Evolutionary conservation across 169 alveolate genomes (phyloP).

Genomic region (Miamiensis avidus): DNA sequence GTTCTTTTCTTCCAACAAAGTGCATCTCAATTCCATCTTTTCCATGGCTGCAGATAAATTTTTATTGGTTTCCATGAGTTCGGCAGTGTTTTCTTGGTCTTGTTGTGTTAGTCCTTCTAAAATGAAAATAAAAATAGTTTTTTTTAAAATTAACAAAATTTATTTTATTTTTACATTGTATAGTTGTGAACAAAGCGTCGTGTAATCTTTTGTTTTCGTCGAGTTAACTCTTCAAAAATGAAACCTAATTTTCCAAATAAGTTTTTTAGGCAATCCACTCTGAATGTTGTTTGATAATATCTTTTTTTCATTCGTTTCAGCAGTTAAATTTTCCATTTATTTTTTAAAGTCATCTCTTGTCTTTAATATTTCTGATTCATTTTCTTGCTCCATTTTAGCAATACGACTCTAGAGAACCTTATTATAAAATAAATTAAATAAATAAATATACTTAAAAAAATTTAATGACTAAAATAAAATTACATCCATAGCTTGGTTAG

Average conservation of each 20-base stretch:
- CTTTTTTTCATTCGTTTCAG: conserved; percentile 54
- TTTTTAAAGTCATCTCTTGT: conserved; percentile 50
- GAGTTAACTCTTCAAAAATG: conserved; percentile 60
- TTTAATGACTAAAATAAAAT: too few species aligned
- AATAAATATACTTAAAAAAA: too few species aligned
- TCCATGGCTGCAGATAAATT: conserved; percentile 68
- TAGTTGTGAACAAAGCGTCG: conserved; percentile 71
- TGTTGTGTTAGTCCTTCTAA: conserved; percentile 49
- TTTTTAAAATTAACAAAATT: too few species aligned
- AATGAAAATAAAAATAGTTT: conserved; percentile 19
- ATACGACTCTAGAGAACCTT: conserved; percentile 28
- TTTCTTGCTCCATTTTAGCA: conserved; percentile 48
- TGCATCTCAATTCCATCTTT: conserved; percentile 69
- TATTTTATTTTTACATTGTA: conserved; percentile 44
- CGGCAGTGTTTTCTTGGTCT: conserved; percentile 49
- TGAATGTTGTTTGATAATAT: conserved; percentile 32
- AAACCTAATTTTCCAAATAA: conserved; percentile 65
- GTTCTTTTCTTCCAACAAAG: conserved; percentile 61
- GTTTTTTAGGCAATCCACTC: conserved; percentile 67
- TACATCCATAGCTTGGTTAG: too few species aligned
- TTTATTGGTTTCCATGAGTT: conserved; percentile 59
- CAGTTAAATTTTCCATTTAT: conserved; percentile 48
- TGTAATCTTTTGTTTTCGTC: conserved; percentile 77
- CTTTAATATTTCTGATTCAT: conserved; percentile 51
- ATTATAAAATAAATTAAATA: conserved; percentile 4